phyloP scores from a whole-genome alignment of 2,329 filamentous ascomycete species.

The Teratosphaeria destructans region DNA sequence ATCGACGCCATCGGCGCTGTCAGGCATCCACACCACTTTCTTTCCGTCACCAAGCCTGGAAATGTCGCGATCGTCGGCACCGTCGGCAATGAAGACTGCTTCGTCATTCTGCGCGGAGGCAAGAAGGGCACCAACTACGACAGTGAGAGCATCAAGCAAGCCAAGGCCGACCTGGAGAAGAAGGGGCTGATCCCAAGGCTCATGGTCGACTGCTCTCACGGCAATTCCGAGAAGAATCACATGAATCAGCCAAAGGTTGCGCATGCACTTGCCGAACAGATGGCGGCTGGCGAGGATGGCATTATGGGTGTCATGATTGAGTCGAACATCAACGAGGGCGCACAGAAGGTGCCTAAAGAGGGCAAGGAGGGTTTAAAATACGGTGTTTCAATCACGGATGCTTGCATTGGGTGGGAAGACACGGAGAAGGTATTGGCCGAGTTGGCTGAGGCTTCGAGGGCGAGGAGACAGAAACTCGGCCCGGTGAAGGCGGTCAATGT shows the following conservation, averaged over 20 bases:
- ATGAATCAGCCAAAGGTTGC: conserved; percentile 95
- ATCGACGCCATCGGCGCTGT: conserved; percentile 94
- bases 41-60: conserved; percentile 93
- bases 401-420: conserved; percentile 90
- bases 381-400: conserved; percentile 93
- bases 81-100: conserved; percentile 91
- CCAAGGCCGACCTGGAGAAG: conserved; percentile 67
- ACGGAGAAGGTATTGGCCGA: conserved; percentile 68
- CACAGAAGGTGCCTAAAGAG: conserved; percentile 82
- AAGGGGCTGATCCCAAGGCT: conserved; percentile 62
- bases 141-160: conserved; percentile 68
- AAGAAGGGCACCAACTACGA: conserved; percentile 93
- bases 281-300: conserved; percentile 67
- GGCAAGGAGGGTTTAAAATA: conserved; percentile 79
- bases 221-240: conserved; percentile 79
- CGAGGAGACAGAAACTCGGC: conserved; percentile 48
- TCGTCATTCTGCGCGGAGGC: conserved; percentile 87
- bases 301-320: conserved; percentile 99
- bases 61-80: conserved; percentile 92
- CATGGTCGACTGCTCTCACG: conserved; percentile 98
- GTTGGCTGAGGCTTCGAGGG: conserved; percentile 70
- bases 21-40: conserved; percentile 86
- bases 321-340: conserved; percentile 88
- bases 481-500: conserved; percentile 9
- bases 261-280: conserved; percentile 68